A percentile compares a stretch with the other conserved stretches of the same genome.
Conservation (phyloP, 1,284 basidiomycete genomes). For the Athelia sp. region DNA sequence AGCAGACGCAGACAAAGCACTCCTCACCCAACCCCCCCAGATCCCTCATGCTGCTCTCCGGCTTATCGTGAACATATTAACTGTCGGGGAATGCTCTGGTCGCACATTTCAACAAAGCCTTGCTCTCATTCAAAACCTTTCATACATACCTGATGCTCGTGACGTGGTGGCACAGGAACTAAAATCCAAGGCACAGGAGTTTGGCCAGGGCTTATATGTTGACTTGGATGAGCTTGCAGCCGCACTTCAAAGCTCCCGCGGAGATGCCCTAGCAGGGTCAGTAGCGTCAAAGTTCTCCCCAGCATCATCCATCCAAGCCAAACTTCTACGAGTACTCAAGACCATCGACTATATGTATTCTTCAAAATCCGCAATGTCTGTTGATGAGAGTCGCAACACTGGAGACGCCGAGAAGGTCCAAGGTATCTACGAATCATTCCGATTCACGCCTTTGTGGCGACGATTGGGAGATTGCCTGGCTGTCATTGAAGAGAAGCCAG, state of each 20-base stretch:
- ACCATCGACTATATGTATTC: slow-evolving; percentile 95
- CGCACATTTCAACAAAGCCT: slow-evolving; percentile 90
- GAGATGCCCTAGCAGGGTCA: slow-evolving; percentile 57
- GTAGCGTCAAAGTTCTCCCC: slow-evolving; percentile 87
- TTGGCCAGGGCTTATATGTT: slow-evolving; percentile 66
- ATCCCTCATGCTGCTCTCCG: slow-evolving; percentile 80
- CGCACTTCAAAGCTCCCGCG: slow-evolving; percentile 52
- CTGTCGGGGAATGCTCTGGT: slow-evolving; percentile 92
- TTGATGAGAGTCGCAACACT: slow-evolving; percentile 30
- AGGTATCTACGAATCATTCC: slow-evolving; percentile 83
- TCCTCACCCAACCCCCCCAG: slow-evolving; percentile 72
- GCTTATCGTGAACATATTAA: slow-evolving; percentile 91
- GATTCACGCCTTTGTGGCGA: slow-evolving; percentile 82
- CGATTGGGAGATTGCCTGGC: slow-evolving; percentile 82
- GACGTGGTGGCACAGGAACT: slow-evolving; percentile 87
- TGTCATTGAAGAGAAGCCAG: slow-evolving; percentile 74
- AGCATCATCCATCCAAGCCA: slow-evolving; percentile 89
- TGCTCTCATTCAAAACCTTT: slow-evolving; percentile 85
- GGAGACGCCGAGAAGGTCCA: slow-evolving; percentile 78
- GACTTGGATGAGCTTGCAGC: slow-evolving; percentile 76
- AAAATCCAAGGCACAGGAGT: slow-evolving; percentile 78
- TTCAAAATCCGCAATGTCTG: slow-evolving; percentile 45
- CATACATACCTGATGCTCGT: slow-evolving; percentile 80
- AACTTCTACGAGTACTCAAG: slow-evolving; percentile 88
- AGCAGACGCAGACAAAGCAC: slow-evolving; percentile 52